Percentiles rank a stretch among this genome's conserved stretches.
Conservation (phyloP, 202 grass and related monocot genomes). For the Bolboschoenoplectus hybrid region DNA sequence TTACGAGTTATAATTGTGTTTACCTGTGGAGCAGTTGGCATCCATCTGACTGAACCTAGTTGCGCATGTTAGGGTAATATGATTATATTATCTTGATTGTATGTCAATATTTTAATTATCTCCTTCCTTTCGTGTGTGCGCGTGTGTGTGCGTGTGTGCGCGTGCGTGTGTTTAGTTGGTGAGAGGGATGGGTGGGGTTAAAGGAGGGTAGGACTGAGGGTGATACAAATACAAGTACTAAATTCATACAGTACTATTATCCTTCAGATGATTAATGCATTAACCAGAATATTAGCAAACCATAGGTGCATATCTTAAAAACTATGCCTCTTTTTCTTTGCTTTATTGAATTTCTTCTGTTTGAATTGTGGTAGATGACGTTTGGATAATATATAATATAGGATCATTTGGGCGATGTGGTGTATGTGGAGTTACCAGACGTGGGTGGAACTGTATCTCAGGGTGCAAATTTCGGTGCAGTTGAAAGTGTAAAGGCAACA, state of each 20-base stretch:
- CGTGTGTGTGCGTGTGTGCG: not conserved
- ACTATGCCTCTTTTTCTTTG: not conserved
- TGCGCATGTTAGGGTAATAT: not conserved
- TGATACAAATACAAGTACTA: conserved; percentile 2
- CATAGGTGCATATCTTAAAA: not conserved
- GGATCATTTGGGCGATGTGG: conserved; percentile 98
- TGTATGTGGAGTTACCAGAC: conserved; percentile 94
- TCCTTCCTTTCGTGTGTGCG: not conserved
- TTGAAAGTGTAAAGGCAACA: conserved; percentile 97
- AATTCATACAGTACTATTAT: not conserved
- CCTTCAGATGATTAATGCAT: not conserved
- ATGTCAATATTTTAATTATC: not conserved
- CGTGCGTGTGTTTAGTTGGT: no score
- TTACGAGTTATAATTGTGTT: not conserved
- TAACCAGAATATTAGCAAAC: not conserved
- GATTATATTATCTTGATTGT: no score
- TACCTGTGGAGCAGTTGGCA: not conserved
- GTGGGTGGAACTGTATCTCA: conserved; percentile 63
- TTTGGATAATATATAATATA: conserved; percentile 38
- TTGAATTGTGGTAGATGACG: conserved; percentile 12
- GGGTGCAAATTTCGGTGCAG: conserved; percentile 80
- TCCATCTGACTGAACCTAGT: not conserved
- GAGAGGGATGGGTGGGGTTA: not conserved
- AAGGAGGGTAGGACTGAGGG: not conserved
- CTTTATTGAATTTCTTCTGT: not conserved